Evolutionary conservation across 1,284 basidiomycete genomes (phyloP).

Genomic region (Tranzscheliella williamsii): DNA sequence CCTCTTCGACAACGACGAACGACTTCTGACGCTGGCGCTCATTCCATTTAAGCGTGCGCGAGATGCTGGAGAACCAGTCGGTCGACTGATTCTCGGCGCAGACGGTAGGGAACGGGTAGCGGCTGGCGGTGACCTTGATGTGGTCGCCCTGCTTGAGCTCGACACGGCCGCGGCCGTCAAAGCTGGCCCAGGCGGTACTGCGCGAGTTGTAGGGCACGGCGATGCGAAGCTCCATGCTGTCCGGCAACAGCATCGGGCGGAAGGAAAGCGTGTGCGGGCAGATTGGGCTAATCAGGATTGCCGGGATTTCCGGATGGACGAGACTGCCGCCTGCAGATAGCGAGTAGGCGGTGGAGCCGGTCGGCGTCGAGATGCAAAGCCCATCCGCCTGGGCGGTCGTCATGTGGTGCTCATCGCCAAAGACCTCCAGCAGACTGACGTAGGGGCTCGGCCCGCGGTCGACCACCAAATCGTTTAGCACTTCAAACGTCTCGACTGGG

Average conservation of each 20-base stretch:
- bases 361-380: constrained; percentile 91
- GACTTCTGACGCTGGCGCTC: constrained; percentile 59
- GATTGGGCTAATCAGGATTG: constrained; percentile 93
- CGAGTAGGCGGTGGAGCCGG: constrained; percentile 92
- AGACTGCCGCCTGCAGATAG: constrained; percentile 96
- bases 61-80: constrained; percentile 97
- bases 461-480: constrained; percentile 95
- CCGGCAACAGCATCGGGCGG: constrained; percentile 91
- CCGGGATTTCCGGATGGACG: constrained; percentile 96
- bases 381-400: constrained; percentile 99
- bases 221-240: constrained; percentile 96
- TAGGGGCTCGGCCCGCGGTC: constrained; percentile 98
- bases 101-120: constrained; percentile 97
- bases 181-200: constrained; percentile 97
- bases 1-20: constrained; percentile 70
- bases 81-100: constrained; percentile 95
- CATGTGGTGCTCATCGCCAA: constrained; percentile 98
- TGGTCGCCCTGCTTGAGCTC: constrained; percentile 87
- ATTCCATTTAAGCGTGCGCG: constrained; percentile 85
- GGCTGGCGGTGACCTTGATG: constrained; percentile 96
- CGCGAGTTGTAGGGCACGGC: constrained; percentile 98
- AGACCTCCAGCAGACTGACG: constrained; percentile 91
- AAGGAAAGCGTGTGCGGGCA: constrained; percentile 98
- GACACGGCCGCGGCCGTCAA: constrained; percentile 93
- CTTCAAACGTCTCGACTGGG: constrained; percentile 95